Conservation (phyloP, 2,329 filamentous ascomycete genomes). For the Apiospora pterosperma region DNA sequence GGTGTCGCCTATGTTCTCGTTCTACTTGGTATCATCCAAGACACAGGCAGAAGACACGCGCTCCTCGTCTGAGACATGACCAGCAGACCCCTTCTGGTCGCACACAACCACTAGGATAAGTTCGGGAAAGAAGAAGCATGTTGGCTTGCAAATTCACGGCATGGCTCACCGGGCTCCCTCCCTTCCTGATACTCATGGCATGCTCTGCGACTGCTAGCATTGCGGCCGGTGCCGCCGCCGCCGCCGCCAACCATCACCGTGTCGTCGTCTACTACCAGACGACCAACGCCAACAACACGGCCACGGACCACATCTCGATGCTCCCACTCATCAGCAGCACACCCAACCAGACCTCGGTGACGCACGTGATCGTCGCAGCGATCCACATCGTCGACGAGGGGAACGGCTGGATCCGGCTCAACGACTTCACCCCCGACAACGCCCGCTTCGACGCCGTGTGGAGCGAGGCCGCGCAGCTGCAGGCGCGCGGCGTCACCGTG, state of each 20-base stretch:
- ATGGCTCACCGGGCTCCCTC: not conserved
- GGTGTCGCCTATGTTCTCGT: not conserved
- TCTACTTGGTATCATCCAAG: not conserved
- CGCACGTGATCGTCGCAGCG: slow-evolving; percentile 83
- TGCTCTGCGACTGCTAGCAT: not conserved
- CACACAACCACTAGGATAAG: slow-evolving; percentile 10
- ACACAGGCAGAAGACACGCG: not conserved
- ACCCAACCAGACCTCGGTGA: slow-evolving; percentile 46
- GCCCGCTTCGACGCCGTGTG: slow-evolving; percentile 69
- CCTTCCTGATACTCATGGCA: not conserved
- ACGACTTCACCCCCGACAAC: slow-evolving; percentile 71
- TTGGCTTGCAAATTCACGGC: not conserved
- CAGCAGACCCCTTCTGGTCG: slow-evolving; percentile 16
- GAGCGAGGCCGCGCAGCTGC: slow-evolving; percentile 70
- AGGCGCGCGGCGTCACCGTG: slow-evolving; percentile 39
- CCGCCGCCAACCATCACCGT: slow-evolving; percentile 28
- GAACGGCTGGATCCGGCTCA: slow-evolving; percentile 63
- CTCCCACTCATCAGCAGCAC: slow-evolving; percentile 46
- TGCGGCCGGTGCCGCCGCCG: slow-evolving; percentile 5
- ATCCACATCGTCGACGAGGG: slow-evolving; percentile 71
- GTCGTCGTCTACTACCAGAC: slow-evolving; percentile 55
- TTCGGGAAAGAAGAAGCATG: no score
- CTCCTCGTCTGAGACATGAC: not conserved
- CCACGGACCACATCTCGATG: slow-evolving; percentile 46
- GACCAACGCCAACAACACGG: slow-evolving; percentile 38